Percentiles rank a stretch among this genome's conserved stretches.
phyloP scores from a whole-genome alignment of 257 asterid genomes.

The Solanum etuberosum region DNA sequence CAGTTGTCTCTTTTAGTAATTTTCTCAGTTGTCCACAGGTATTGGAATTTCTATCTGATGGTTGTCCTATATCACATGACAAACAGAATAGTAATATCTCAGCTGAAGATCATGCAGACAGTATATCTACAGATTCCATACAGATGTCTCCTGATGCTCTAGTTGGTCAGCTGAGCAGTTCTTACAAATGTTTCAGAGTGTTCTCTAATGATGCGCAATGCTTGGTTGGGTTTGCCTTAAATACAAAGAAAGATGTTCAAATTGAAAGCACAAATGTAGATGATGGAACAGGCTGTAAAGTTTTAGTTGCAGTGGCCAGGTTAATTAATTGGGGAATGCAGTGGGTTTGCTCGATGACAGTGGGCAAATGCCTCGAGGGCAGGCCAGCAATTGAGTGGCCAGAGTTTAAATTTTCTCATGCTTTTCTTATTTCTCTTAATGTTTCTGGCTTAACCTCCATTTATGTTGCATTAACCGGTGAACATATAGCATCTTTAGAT shows the following conservation, averaged over 20 bases:
- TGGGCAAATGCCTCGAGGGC: constrained; percentile 32
- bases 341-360: constrained; percentile 66
- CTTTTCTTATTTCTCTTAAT: constrained; percentile 66
- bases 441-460: constrained; percentile 55
- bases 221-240: constrained; percentile 67
- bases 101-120: constrained; percentile 12
- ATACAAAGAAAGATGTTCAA: constrained; percentile 14
- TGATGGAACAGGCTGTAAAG: constrained; percentile 26
- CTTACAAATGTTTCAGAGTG: constrained; percentile 54
- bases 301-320: constrained; percentile 53
- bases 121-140: constrained; percentile 6
- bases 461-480: constrained; percentile 59
- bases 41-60: constrained; percentile 42
- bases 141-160: constrained; percentile 17
- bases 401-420: constrained; percentile 62
- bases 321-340: constrained; percentile 63
- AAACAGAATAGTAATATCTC: constrained; percentile 20
- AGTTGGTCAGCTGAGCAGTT: constrained; percentile 16
- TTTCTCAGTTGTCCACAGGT: constrained; percentile 43
- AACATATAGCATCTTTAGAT: constrained; percentile 41
- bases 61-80: constrained; percentile 19
- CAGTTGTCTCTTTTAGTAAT: constrained; percentile 55
- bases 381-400: constrained; percentile 53
- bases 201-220: constrained; percentile 60
- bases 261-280: constrained; percentile 10